Conservation (phyloP, 2,329 filamentous ascomycete genomes). For the Monosporascus sp. region DNA sequence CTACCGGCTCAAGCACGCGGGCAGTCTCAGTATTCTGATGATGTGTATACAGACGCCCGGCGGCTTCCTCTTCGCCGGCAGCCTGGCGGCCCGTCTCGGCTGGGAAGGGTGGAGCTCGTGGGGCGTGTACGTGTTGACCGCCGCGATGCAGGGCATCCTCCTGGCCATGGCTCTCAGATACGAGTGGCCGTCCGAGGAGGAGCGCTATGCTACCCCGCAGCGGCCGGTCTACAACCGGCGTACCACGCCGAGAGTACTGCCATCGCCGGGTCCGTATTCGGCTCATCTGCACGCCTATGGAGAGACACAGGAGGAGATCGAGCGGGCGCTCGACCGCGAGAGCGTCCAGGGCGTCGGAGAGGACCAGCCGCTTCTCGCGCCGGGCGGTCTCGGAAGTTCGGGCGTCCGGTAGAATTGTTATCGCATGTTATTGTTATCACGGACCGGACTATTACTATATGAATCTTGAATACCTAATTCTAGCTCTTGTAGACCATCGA, state of each 20-base stretch:
- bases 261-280: conserved; percentile 28
- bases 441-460: too few species aligned
- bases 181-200: conserved; percentile 36
- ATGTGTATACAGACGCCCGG: conserved; percentile 98
- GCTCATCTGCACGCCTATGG: conserved; percentile 29
- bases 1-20: conserved; percentile 75
- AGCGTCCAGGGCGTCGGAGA: conserved; percentile 28
- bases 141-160: conserved; percentile 74
- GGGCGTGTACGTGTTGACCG: conserved; percentile 86
- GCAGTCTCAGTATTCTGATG: conserved; percentile 91
- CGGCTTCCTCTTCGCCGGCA: conserved; percentile 82
- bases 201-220: conserved; percentile 13
- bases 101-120: conserved; percentile 89
- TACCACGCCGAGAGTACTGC: conserved; percentile 26
- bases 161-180: conserved; percentile 78
- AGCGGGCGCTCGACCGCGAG: conserved; percentile 27
- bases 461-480: too few species aligned
- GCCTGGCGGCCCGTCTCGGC: conserved; percentile 74
- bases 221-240: conserved; percentile 25
- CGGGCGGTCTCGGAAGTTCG: conserved; percentile 27
- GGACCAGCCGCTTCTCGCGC: conserved; percentile 28
- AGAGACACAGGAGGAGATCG: conserved; percentile 29
- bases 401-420: conserved; percentile 19
- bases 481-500: too few species aligned
- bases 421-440: neutral